A percentile compares a stretch with the other conserved stretches of the same genome.
phyloP scores from a whole-genome alignment of 2,329 filamentous ascomycete species.

The Paradendryphiella salina region DNA sequence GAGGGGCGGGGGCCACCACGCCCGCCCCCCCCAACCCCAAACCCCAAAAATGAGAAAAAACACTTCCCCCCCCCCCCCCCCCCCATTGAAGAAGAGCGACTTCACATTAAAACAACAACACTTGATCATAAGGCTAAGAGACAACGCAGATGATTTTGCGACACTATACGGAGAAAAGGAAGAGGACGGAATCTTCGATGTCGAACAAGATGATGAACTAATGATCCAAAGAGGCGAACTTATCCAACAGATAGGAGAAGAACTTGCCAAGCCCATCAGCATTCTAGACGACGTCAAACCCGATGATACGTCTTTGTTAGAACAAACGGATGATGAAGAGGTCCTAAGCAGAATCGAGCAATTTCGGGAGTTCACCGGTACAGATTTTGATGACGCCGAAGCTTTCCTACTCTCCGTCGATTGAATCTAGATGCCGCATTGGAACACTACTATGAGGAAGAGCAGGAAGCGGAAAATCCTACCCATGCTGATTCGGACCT shows the following conservation, averaged over 20 bases:
- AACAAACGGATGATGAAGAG: background rate
- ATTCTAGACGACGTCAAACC: background rate
- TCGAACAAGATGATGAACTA: background rate
- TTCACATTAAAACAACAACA: slow-evolving; percentile 1
- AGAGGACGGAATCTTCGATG: background rate
- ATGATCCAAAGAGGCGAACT: background rate
- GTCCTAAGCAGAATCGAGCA: background rate
- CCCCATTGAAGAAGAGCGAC: background rate
- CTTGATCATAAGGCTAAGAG: background rate
- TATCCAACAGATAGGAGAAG: slow-evolving; percentile 1
- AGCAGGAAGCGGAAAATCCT: background rate
- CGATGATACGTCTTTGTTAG: background rate
- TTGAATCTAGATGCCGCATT: slow-evolving; percentile 1
- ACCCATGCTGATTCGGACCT: too few species aligned
- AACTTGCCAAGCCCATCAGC: background rate
- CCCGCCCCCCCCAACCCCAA: too few species aligned
- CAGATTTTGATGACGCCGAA: background rate
- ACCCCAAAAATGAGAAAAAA: too few species aligned
- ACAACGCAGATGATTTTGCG: background rate
- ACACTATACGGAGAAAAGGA: background rate
- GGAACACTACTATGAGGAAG: background rate
- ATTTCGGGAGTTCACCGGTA: background rate
- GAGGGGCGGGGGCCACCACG: too few species aligned
- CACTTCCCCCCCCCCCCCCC: too few species aligned
- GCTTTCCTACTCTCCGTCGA: background rate